Percentiles rank a stretch among this genome's conserved stretches.
Conservation (phyloP, 2,329 filamentous ascomycete genomes). For the Colletotrichum sp. region DNA sequence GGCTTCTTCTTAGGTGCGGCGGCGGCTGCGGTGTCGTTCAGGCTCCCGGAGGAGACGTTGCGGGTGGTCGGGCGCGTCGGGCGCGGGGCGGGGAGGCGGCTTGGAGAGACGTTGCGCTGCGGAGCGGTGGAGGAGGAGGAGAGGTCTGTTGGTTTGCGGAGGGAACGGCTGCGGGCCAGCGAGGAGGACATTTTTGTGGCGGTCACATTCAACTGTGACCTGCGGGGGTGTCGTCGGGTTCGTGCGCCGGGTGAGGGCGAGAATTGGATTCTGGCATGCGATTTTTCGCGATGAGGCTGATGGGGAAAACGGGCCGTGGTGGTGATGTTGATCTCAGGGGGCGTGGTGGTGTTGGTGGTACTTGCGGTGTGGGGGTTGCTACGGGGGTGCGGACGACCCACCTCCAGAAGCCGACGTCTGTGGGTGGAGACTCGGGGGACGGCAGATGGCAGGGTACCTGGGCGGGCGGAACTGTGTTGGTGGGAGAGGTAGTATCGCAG, state of each 20-base stretch:
- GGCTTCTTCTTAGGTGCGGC: slow-evolving; percentile 11
- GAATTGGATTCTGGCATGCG: not conserved
- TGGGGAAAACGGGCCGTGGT: not conserved
- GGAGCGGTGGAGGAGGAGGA: not conserved
- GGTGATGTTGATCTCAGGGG: slow-evolving; percentile 18
- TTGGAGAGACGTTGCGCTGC: slow-evolving; percentile 10
- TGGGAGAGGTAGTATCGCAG: not conserved
- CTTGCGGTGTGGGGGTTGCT: slow-evolving; percentile 12
- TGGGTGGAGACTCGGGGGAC: not conserved
- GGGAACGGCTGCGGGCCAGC: slow-evolving; percentile 51
- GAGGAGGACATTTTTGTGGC: slow-evolving; percentile 43
- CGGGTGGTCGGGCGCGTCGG: slow-evolving; percentile 1
- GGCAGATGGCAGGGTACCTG: not conserved
- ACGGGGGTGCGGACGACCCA: not conserved
- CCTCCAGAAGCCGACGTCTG: not conserved
- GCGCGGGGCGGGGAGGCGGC: slow-evolving; percentile 14
- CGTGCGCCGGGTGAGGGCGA: not conserved
- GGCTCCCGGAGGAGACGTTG: slow-evolving; percentile 10
- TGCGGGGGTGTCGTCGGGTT: not conserved
- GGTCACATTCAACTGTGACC: not conserved
- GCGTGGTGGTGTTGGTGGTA: not conserved
- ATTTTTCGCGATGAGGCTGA: not conserved
- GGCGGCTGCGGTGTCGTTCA: slow-evolving; percentile 12
- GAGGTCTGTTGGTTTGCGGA: slow-evolving; percentile 45
- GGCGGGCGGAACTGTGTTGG: not conserved